These are phyloP conservation scores for Triadica sebifera DNA, from an alignment of 345 rosid genomes.

Conservation along the genomic window DNA sequence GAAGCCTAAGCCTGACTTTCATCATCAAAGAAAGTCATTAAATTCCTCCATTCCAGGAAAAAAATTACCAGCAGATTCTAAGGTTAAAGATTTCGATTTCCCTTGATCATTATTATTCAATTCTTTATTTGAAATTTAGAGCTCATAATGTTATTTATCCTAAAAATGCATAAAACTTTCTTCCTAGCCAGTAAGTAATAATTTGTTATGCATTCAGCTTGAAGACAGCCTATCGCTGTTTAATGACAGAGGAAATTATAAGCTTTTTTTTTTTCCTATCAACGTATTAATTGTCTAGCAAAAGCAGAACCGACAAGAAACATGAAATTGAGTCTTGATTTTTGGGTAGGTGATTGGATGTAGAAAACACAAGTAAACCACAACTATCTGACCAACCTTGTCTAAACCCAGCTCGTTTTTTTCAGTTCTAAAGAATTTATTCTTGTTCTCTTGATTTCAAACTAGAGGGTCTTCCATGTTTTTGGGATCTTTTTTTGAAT, in stretches of 20 bases:
- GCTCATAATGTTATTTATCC: neutral
- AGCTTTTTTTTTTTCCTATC: neutral
- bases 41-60: conserved; percentile 20
- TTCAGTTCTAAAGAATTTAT: conserved; percentile 5
- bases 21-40: conserved; percentile 22
- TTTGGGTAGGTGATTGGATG: conserved; percentile 23
- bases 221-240: neutral
- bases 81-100: conserved; percentile 31
- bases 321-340: conserved; percentile 31
- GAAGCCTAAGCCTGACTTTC: conserved; percentile 27
- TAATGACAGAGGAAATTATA: neutral
- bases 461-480: conserved; percentile 30
- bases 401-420: conserved; percentile 16
- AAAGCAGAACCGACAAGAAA: conserved; percentile 28
- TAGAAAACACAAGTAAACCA: conserved; percentile 21
- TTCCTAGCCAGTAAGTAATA: neutral
- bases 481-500: conserved; percentile 5
- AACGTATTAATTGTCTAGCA: conserved; percentile 20
- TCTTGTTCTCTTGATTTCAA: conserved; percentile 41
- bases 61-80: conserved; percentile 22
- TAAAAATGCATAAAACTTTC: too few relatives aligned
- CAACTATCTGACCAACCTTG: conserved; percentile 30
- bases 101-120: conserved; percentile 11
- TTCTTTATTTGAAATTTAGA: neutral
- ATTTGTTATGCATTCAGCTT: neutral